Evolutionary conservation across 129 eudicot genomes (phyloP), one percentile per base, ranked within the genome.

Genomic region (Glebionis coronaria): DNA sequence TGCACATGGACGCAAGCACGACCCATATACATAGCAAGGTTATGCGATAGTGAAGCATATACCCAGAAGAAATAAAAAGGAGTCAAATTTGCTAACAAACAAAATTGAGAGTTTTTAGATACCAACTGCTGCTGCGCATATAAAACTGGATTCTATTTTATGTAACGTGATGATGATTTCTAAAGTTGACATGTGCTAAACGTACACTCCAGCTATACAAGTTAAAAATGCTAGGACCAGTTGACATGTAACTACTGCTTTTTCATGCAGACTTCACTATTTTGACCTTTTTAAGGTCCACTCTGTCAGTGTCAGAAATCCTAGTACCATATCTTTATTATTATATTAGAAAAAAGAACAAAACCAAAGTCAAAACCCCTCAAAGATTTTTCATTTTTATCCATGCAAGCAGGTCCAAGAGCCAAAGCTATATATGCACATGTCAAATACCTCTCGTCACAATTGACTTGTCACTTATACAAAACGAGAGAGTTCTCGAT

Each of bases 221-320:
- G 62, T 56, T 56, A 20, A 56, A 63, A 63, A 18, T 44, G 31
- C n/a, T 12, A 63, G 54, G 38, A 63, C 68, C 52, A 44, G 16
- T 44, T 42, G 53, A 63, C 52, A 63, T 19, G 53, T n/a, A 52
- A 60, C 65, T 15, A 35, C 49, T 31, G 12, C 47, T 14, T 15
- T 60, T 60, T 31, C 16, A 20, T 28, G 20, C 20, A 31, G 27
- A 28, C 46, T 38, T 61, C 66, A 44, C 16, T 44, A 49, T 20
- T 62, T 14, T 56, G 44, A 56, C 35, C 27, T 42, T 16, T 14
- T 47, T 51, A 19, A 58, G 68, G 79, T 16, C 77, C 84, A 70
- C 77, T 19, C 14, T 49, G 67, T 61, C 28, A 65, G 45, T 73
- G 80, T 66, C 76, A 27, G 69, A 71, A n/a, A 77, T 65, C 79